Evolutionary conservation across 1,284 basidiomycete species (phyloP).

Genomic region (Dichomitus squalens): DNA sequence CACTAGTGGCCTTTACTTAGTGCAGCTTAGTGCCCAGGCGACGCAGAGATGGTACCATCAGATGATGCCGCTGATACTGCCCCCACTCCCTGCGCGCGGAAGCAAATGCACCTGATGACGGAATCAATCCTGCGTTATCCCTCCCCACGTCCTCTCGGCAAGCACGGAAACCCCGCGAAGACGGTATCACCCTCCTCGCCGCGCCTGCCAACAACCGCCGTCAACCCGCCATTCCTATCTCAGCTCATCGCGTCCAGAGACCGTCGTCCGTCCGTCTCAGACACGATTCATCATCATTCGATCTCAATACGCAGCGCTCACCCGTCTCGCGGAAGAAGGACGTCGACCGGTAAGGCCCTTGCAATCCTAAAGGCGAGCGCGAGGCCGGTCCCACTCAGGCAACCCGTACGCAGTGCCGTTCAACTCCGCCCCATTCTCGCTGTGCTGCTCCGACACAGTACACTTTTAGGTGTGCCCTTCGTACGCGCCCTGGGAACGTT

Average conservation of each 20-base stretch:
- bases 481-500: not conserved
- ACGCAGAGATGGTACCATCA: conserved; percentile 14
- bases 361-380: conserved; percentile 5
- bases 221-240: conserved; percentile 11
- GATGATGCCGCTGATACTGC: conserved; percentile 18
- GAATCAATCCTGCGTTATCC: conserved; percentile 11
- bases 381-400: not conserved
- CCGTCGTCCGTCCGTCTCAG: not conserved
- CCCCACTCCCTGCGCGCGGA: conserved; percentile 19
- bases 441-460: not conserved
- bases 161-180: conserved; percentile 9
- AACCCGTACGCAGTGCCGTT: conserved; percentile 9
- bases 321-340: conserved; percentile 19
- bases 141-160: not conserved
- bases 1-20: too few species aligned
- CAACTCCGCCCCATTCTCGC: conserved; percentile 7
- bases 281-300: not conserved
- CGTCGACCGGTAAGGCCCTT: not conserved
- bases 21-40: not conserved
- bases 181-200: conserved; percentile 2
- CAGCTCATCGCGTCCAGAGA: conserved; percentile 2
- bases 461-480: not conserved
- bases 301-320: not conserved
- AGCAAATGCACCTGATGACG: conserved; percentile 20
- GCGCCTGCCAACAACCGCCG: conserved; percentile 4